These are phyloP conservation scores for Ophiostoma sp. DNA, from an alignment of 2,329 filamentous ascomycete species.

Conservation along the genomic window DNA sequence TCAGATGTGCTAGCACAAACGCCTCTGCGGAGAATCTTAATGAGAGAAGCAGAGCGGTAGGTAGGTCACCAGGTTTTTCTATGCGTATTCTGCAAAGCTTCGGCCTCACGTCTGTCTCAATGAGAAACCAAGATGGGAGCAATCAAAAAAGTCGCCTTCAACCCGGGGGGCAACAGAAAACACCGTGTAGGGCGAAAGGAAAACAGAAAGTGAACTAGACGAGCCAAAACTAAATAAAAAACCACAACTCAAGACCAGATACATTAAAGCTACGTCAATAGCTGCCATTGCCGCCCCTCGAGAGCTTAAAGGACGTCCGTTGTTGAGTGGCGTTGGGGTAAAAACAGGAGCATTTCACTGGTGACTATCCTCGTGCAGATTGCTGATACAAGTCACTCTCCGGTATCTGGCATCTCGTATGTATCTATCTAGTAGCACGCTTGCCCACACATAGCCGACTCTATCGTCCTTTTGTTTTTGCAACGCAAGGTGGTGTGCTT, in stretches of 20 bases:
- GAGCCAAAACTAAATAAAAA: background rate
- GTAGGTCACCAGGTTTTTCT: no score
- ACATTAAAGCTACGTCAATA: background rate
- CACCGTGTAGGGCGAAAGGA: background rate
- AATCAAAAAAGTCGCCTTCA: background rate
- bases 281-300: background rate
- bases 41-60: no score
- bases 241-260: background rate
- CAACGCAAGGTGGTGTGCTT: background rate
- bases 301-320: background rate
- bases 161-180: background rate
- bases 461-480: background rate
- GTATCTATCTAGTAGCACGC: background rate
- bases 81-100: no score
- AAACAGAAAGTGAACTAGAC: background rate
- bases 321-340: background rate
- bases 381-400: background rate
- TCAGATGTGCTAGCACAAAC: no score
- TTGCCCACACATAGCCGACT: background rate
- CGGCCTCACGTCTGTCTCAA: no score
- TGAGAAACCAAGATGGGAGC: background rate
- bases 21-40: no score
- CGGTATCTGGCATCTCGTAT: background rate
- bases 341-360: background rate
- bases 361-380: background rate